Base-by-base conservation (phyloP, 1,284 basidiomycete genomes). In the Gomphus bonarii region DNA sequence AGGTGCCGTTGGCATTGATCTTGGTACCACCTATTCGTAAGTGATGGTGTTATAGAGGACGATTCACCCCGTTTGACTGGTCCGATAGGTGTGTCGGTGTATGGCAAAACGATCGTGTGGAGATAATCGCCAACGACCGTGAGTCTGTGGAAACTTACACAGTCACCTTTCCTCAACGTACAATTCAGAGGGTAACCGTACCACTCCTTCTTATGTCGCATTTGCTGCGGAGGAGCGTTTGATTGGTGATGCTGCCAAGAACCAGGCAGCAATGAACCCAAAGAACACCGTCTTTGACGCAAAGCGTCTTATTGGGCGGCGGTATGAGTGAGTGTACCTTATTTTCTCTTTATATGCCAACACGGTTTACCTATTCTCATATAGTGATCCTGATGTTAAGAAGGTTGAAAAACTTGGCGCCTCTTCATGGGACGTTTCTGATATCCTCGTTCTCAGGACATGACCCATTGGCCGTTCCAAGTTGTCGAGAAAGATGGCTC, bases 241-340 rank as follows among this genome's bases (percentile, higher is more conserved):
- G 72, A 98, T 98, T 69, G 95, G 95, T 73, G 95, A 98, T 83
- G 93, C 93, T 66, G 95, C 95, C 64, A 98, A 98, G 81, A 98
- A 98, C 76, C 87, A 93, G 79, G 85, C 88, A 65, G 91, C 94
- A 69, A 94, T 94, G 91, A 95, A 94, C 81, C 91, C 92, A 63
- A 80, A 79, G 68, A 95, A 95, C 81, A 97, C 94, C 65, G 91
- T 95, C 71, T 95, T 95, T 73, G 92, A 95, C 72, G 92, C 91
- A 63, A 95, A 94, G 80, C 95, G 95, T 75, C 85, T 98, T 67
- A 98, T 98, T 69, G 95, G 95, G 70, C 90, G 95, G 66, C 84
- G 92, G 68, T 97, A 85, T 70, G 94, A 95, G 88, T 90, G 66
- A 67, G 85, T 75, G 28, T 33, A 11, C 44, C 25, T 5, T 55